These are phyloP conservation scores for Sicyos edulis DNA, from an alignment of 306 rosid genomes.

Conservation along the genomic window DNA sequence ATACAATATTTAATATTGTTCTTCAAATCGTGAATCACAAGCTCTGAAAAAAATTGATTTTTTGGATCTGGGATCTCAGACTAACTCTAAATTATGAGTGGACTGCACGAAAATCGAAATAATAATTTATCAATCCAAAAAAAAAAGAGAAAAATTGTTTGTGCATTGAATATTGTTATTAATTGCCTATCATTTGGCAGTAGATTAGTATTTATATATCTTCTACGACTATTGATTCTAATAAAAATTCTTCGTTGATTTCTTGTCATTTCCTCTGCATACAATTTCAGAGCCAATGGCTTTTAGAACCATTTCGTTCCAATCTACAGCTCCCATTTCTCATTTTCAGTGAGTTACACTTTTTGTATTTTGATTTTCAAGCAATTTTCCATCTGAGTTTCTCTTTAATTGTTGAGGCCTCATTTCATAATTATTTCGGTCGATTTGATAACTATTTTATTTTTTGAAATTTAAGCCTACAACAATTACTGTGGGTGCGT, in stretches of 20 bases:
- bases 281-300: conserved; percentile 36
- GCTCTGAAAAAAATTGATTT: background rate
- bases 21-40: background rate
- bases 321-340: conserved; percentile 44
- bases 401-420: no score
- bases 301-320: conserved; percentile 47
- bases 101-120: no score
- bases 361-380: background rate
- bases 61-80: background rate
- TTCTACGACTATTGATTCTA: background rate
- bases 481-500: no score
- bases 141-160: no score
- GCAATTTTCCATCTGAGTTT: background rate
- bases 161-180: background rate
- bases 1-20: no score
- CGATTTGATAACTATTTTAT: no score
- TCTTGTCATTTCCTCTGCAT: background rate
- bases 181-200: background rate
- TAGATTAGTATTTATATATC: conserved; percentile 5
- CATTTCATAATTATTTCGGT: no score
- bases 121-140: no score
- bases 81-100: background rate
- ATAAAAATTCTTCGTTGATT: background rate
- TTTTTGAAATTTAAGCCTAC: no score
- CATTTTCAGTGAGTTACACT: conserved; percentile 34